phyloP scores from a whole-genome alignment of 352 stramenopile genomes.

The Phytophthora syringae region DNA sequence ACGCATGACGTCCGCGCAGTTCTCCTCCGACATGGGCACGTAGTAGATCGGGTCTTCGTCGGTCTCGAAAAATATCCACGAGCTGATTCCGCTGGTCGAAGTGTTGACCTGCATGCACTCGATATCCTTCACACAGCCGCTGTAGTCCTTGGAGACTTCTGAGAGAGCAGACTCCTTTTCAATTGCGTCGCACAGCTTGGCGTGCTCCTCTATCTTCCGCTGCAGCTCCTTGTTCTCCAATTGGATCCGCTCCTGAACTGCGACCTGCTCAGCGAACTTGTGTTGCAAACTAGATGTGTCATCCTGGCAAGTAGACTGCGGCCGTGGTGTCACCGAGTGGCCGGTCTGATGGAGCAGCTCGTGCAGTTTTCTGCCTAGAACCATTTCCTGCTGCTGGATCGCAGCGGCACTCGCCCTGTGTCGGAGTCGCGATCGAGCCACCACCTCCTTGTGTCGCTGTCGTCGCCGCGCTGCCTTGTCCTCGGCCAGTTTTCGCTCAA shows the following conservation, averaged over 20 bases:
- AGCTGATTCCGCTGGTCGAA: conserved; percentile 14
- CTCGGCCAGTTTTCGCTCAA: conserved; percentile 24
- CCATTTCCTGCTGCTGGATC: conserved; percentile 38
- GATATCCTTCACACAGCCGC: conserved; percentile 11
- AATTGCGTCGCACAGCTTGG: conserved; percentile 32
- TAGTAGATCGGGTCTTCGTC: conserved; percentile 48
- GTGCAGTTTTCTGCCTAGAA: conserved; percentile 32
- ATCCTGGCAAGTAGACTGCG: background rate
- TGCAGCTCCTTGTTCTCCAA: conserved; percentile 48
- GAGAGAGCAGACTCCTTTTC: conserved; percentile 33
- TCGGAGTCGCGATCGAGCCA: conserved; percentile 39
- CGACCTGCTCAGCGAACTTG: conserved; percentile 34
- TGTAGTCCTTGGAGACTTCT: conserved; percentile 8
- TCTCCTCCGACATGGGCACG: conserved; percentile 32
- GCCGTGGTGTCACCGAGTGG: conserved; percentile 17
- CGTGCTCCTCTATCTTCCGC: conserved; percentile 39
- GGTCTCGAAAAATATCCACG: conserved; percentile 46
- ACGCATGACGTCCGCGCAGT: conserved; percentile 37
- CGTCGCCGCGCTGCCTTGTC: conserved; percentile 36
- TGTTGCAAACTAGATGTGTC: conserved; percentile 10
- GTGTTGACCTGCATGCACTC: conserved; percentile 3
- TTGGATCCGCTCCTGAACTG: conserved; percentile 40
- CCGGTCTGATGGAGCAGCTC: conserved; percentile 33
- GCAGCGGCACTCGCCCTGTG: conserved; percentile 32
- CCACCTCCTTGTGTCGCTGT: conserved; percentile 43